phyloP scores from a whole-genome alignment of 306 rosid species.

The Casuarina glauca region DNA sequence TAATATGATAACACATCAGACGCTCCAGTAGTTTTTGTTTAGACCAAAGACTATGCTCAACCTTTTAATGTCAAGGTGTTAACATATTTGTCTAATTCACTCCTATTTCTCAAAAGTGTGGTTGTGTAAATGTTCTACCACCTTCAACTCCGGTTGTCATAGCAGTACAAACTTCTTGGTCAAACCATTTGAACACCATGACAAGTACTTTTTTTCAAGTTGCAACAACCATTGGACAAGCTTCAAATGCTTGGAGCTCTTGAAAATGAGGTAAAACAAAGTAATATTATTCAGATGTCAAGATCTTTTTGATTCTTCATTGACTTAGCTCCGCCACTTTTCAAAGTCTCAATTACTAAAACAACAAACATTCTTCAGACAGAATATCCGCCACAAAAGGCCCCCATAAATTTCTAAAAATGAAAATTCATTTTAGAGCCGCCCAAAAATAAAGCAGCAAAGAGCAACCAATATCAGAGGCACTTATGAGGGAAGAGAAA shows the following conservation, averaged over 20 bases:
- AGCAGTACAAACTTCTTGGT: neutral
- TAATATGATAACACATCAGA: neutral
- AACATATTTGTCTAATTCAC: neutral
- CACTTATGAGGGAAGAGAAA: conserved; percentile 22
- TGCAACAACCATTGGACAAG: neutral
- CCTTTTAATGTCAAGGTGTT: neutral
- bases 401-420: conserved; percentile 9
- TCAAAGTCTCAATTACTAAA: neutral
- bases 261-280: neutral
- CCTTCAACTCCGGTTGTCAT: neutral
- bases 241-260: neutral
- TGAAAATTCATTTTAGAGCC: neutral
- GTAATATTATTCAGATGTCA: neutral
- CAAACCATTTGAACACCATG: neutral
- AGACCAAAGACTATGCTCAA: neutral
- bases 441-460: neutral
- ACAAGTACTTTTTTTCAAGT: neutral
- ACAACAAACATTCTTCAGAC: neutral
- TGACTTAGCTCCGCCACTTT: neutral
- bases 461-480: neutral
- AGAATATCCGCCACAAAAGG: conserved; percentile 13
- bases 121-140: neutral
- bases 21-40: neutral
- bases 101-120: neutral
- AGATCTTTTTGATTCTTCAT: neutral